phyloP scores from a whole-genome alignment of 768 basidiomycete genomes.

The Leucosporidium scottii region DNA sequence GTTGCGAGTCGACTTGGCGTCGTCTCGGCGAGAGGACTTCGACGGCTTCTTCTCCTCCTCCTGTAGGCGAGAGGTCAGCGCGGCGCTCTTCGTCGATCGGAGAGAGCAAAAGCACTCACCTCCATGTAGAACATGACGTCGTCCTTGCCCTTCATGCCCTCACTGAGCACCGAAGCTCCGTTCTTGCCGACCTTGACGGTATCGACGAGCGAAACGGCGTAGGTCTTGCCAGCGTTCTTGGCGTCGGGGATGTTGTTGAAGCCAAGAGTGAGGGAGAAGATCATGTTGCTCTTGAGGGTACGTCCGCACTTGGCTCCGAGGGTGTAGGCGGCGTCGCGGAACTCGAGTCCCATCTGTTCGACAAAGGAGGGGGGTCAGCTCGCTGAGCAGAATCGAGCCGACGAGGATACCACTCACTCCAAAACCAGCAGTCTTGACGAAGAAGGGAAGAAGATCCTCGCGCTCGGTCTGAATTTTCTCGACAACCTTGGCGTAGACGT shows the following conservation, averaged over 20 bases:
- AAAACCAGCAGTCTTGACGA: constrained; percentile 85
- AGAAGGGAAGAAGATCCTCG: constrained; percentile 71
- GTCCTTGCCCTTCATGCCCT: constrained; percentile 73
- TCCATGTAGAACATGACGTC: constrained; percentile 75
- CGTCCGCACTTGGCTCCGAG: constrained; percentile 73
- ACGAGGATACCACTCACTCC: constrained; percentile 52
- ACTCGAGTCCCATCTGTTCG: constrained; percentile 83
- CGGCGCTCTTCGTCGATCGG: not conserved
- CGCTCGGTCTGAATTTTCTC: constrained; percentile 66
- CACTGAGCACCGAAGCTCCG: constrained; percentile 50
- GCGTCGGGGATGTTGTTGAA: constrained; percentile 74
- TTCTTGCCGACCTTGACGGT: constrained; percentile 70
- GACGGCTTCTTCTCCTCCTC: constrained; percentile 54
- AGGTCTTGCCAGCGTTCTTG: constrained; percentile 52
- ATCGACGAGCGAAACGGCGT: constrained; percentile 79
- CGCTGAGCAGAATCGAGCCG: not conserved
- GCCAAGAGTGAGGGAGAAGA: constrained; percentile 74
- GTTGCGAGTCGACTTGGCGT: constrained; percentile 42
- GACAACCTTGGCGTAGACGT: constrained; percentile 71
- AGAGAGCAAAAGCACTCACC: constrained; percentile 5
- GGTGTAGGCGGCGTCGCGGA: constrained; percentile 78
- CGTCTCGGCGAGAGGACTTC: constrained; percentile 34
- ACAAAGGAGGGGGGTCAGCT: not conserved
- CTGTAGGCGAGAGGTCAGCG: constrained; percentile 35
- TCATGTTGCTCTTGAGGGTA: constrained; percentile 68